Base-by-base conservation (phyloP, 768 basidiomycete species). In the Arthromyces matolae region DNA sequence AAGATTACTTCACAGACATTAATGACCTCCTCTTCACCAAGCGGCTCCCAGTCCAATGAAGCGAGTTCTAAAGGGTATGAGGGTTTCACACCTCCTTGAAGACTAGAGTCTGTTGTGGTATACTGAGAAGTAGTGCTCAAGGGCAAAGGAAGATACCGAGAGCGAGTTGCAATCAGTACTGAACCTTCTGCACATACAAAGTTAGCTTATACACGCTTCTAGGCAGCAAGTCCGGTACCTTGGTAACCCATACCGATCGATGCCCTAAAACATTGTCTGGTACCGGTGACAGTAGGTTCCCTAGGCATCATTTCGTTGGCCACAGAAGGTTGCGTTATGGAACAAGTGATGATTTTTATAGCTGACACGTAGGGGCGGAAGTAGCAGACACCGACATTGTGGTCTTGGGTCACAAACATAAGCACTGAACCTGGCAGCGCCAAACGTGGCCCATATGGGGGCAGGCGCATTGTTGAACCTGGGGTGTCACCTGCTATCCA, bases 371-470 rank as follows among this genome's bases (percentile, higher is more conserved):
- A 74, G 37, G 76, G 67, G 13, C 77, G 78, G 35, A 80, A 60
- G 56, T 78, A 82, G 60, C 73, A 80, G 37, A 83, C 59, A 41
- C 78, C 71, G 16, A 83, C 64, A 27, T 71, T 72, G 41, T 82
- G 79, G 46, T 80, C 72, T 63, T 86, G 78, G 0, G 84, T 86
- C 13, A 89, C 79, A 10, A 86, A 68, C 9, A 86, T 52, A 34
- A 89, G 68, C 7, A 77, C 76, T n/a, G 78, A 75, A 38, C 69
- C 71, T 14, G 78, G 73, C 1, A 80, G 61, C 4, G 78, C 79
- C 14, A 76, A 73, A 8, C 54, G 54, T 14, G 86, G 84, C 2
- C 87, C 86, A 25, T 75, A 71, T 4, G 69, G 66, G 37, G 84
- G 81, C 18, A 84, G 69, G 44, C 86, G 83, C 28, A 59, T 66